Base-by-base conservation (phyloP, 805 yeast genomes). In the Barnettozyma californica region DNA sequence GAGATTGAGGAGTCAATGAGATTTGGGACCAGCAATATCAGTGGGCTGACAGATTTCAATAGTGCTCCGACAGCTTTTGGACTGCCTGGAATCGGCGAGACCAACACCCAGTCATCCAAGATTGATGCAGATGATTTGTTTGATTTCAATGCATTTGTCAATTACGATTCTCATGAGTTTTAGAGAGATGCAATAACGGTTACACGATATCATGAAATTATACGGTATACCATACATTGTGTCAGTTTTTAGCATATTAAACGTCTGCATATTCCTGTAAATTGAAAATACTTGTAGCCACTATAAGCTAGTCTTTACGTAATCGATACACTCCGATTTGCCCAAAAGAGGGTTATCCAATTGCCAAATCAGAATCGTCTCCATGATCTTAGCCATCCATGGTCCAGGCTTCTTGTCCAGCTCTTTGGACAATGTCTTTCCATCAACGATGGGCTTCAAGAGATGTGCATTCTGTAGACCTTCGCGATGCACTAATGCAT, bases 341-440 rank as follows among this genome's bases (percentile, higher is more conserved):
- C 73, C 62, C 9, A 73, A 74, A 0, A 58, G 61, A 0, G 95
- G 95, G 57, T 89, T 65, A 53, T 84, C 90, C 47, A 91, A 68
- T 67, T 91, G 97, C 90, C 91, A 87, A 18, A 73, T 65, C 29
- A 88, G 63, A 6, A 87, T 73, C 41, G 74, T 65, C 7, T 79
- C 78, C 50, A 80, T 75, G 9, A 82, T 66, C 9, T 65, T 66
- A 9, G 78, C 72, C 76, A 92, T 73, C 97, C 97, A 90, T 6
- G 91, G 90, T 0, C 99, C 99, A 0, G 92, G 87, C 59, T 84
- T 85, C 47, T 71, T 69, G 20, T 73, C 67, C 26, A 86, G 64
- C 19, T 70, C 64, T 39, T 69, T 66, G 45, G 76, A 68, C 41
- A 92, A 64, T 41, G 78, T 76, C 56, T 86, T 88, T 14, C 99